Base-by-base conservation (phyloP, 148 eudicot species). In the Suaeda aralocaspica region DNA sequence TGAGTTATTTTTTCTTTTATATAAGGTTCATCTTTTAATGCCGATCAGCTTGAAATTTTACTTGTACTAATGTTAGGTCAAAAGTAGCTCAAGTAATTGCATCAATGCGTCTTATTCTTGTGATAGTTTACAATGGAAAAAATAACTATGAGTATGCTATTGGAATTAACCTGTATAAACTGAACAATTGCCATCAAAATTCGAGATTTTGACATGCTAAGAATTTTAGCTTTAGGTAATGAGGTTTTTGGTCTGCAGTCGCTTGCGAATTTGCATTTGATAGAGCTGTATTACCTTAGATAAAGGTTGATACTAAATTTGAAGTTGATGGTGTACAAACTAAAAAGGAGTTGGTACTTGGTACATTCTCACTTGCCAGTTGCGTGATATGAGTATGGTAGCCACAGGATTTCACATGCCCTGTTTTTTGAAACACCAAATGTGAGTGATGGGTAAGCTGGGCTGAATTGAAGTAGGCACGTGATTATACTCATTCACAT, bases 1-100 rank as follows among this genome's bases (percentile, higher is more conserved):
- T 92, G 71, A 80, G 92, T 76, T 21, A 2, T 6, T 15, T 36
- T 0, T 53, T n/a, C 34, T 24, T 2, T 42, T 44, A 2, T 49
- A 19, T 8, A n/a, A 15, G 25, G n/a, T 48, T 28, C 24, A 16
- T 31, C 22, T 22, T 25, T 21, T 16, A 11, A 1, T 3, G 15
- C 0, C 22, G n/a, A 33, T 36, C 41, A 36, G 41, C 9, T 30
- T 61, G 52, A n/a, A 41, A 60, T 72, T 46, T 36, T 69, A 33
- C 51, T 22, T 69, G 50, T 36, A 39, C 0, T 44, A 34, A 24
- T 67, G 19, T 19, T 69, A 0, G 72, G 72, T 31, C 28, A 18
- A 60, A 60, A 60, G 44, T 21, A 18, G 64, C 30, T 34, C 25
- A 30, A 39, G 28, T 19, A 25, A 2, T 31, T 60, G n/a, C 6